A percentile compares a stretch with the other conserved stretches of the same genome.
phyloP scores from a whole-genome alignment of 2,329 filamentous ascomycete genomes.

The Pyrenochaeta sp. region DNA sequence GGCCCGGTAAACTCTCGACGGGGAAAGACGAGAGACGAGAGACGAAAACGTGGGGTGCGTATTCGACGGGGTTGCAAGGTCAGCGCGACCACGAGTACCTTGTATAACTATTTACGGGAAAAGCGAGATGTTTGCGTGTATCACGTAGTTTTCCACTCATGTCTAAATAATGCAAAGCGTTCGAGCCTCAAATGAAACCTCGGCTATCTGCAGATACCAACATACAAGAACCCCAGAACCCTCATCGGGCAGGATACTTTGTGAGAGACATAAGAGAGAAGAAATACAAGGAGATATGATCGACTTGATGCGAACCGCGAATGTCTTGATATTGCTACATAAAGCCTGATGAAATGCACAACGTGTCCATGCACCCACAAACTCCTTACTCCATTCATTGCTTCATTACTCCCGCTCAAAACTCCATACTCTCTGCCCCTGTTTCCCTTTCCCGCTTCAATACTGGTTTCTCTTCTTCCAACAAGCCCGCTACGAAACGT shows the following conservation, averaged over 20 bases:
- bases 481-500: constrained; percentile 76
- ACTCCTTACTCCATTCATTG: constrained; percentile 5
- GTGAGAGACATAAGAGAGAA: too few relatives aligned
- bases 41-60: too few relatives aligned
- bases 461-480: constrained; percentile 72
- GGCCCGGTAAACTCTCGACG: too few relatives aligned
- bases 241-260: too few relatives aligned
- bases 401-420: constrained; percentile 61
- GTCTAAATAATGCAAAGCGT: constrained; percentile 27
- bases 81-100: constrained; percentile 11
- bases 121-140: constrained; percentile 26
- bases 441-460: constrained; percentile 65
- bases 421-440: constrained; percentile 67
- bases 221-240: too few relatives aligned
- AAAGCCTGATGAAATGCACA: too few relatives aligned
- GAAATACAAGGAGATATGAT: too few relatives aligned
- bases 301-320: too few relatives aligned
- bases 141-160: constrained; percentile 44
- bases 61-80: too few relatives aligned
- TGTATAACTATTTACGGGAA: constrained; percentile 35
- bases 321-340: too few relatives aligned
- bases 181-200: neutral
- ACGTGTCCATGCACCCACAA: neutral
- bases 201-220: too few relatives aligned
- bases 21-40: too few relatives aligned